Conservation (phyloP, 495 filamentous ascomycete genomes). For the Copromyces sp. region DNA sequence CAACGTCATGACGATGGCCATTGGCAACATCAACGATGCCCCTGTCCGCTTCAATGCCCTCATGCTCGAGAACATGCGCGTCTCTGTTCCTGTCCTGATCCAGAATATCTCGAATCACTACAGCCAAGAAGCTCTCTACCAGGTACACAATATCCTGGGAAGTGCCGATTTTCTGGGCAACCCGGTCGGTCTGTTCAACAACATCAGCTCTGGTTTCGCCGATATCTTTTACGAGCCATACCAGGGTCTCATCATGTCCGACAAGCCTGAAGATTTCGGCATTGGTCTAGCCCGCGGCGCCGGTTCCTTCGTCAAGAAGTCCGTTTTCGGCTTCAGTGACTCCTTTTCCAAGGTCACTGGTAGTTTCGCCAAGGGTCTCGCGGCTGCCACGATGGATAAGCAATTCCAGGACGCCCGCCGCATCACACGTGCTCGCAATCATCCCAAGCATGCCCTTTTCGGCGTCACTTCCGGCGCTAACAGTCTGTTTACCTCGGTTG, state of each 20-base stretch:
- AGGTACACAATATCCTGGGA: conserved; percentile 91
- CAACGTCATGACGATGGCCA: conserved; percentile 97
- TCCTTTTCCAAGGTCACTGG: conserved; percentile 95
- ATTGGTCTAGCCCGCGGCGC: conserved; percentile 93
- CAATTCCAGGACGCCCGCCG: conserved; percentile 94
- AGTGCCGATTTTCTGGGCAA: conserved; percentile 99
- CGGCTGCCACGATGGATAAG: conserved; percentile 92
- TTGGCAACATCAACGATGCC: conserved; percentile 97
- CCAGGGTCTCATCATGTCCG: conserved; percentile 93
- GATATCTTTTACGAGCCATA: conserved; percentile 99
- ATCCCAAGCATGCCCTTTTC: conserved; percentile 93
- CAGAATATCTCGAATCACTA: conserved; percentile 87
- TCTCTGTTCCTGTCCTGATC: conserved; percentile 73
- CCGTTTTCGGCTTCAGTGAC: conserved; percentile 91
- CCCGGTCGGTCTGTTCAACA: conserved; percentile 95
- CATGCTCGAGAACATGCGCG: conserved; percentile 89
- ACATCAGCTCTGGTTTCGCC: conserved; percentile 88
- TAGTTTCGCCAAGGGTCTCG: conserved; percentile 88
- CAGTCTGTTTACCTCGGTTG: conserved; percentile 84
- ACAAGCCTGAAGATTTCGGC: conserved; percentile 86
- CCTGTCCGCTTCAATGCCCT: conserved; percentile 86
- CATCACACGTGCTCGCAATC: conserved; percentile 85
- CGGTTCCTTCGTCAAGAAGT: conserved; percentile 95
- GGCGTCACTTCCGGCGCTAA: conserved; percentile 93
- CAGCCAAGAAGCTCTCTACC: conserved; percentile 87